Conservation (phyloP, 192 early-diverging fungal species). For the Thamnidium elegans region DNA sequence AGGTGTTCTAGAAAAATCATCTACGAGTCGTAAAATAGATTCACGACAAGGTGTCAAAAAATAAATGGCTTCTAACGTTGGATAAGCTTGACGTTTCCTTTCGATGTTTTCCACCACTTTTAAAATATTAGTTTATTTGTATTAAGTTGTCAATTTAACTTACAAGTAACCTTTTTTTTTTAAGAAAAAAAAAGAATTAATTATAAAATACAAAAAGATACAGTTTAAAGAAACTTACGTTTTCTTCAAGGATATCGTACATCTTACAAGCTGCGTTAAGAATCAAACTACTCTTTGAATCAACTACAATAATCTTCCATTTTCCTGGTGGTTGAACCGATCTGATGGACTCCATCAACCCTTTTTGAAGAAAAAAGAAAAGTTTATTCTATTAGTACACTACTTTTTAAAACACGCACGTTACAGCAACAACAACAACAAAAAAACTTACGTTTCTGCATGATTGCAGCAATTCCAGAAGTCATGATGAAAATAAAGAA, state of each 20-base stretch:
- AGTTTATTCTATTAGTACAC: not conserved
- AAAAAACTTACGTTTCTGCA: constrained; percentile 5
- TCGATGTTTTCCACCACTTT: constrained; percentile 63
- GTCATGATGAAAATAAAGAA: not conserved
- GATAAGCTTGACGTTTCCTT: constrained; percentile 56
- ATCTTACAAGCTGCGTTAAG: constrained; percentile 75
- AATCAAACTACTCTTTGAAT: constrained; percentile 69
- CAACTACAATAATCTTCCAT: constrained; percentile 85
- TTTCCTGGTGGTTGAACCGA: constrained; percentile 66
- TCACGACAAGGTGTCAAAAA: constrained; percentile 56
- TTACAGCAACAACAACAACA: too few species aligned
- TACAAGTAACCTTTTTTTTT: constrained; percentile 30
- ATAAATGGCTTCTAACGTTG: constrained; percentile 60
- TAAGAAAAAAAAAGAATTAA: too few species aligned
- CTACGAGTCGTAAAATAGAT: constrained; percentile 53
- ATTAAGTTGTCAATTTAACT: not conserved
- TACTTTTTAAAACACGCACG: not conserved
- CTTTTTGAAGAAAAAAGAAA: constrained; percentile 26
- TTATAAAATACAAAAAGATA: not conserved
- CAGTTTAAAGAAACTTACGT: constrained; percentile 38
- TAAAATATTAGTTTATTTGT: not conserved
- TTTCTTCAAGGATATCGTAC: constrained; percentile 71
- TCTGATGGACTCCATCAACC: constrained; percentile 71
- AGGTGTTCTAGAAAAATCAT: constrained; percentile 50
- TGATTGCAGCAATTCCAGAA: not conserved